Evolutionary conservation across 2,329 filamentous ascomycete genomes (phyloP).

Genomic region (Cordyceps fumosorosea): DNA sequence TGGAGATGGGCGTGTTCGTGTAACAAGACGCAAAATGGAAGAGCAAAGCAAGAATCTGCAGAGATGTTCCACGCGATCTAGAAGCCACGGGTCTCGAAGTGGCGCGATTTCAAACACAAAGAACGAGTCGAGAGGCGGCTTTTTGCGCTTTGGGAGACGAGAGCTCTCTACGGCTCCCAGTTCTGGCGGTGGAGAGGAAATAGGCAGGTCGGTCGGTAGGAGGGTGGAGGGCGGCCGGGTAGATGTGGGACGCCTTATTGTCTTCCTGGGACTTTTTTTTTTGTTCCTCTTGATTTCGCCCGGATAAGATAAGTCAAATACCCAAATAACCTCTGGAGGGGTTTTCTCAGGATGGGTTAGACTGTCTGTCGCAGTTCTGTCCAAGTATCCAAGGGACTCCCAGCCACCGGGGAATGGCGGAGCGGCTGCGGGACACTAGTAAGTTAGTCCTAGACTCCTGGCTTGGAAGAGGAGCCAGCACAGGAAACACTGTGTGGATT

Average conservation of each 20-base stretch:
- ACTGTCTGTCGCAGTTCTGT: neutral
- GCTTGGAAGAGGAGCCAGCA: constrained; percentile 5
- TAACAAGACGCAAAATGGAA: neutral
- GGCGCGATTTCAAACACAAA: neutral
- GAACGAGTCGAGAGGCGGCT: neutral
- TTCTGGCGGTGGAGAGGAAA: constrained; percentile 13
- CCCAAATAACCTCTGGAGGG: neutral
- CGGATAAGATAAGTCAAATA: neutral
- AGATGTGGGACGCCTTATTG: constrained; percentile 9
- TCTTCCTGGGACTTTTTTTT: constrained; percentile 1
- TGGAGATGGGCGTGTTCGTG: neutral
- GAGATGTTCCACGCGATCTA: neutral
- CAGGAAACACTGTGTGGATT: constrained; percentile 6
- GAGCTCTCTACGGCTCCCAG: neutral
- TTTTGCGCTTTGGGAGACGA: constrained; percentile 3
- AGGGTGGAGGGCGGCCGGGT: constrained; percentile 10
- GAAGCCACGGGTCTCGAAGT: neutral
- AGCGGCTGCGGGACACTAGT: constrained; percentile 8
- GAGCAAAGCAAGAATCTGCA: neutral
- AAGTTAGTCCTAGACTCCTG: constrained; percentile 2
- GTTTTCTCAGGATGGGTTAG: neutral
- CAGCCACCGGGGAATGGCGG: constrained; percentile 6
- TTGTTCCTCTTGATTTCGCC: neutral
- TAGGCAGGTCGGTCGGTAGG: neutral
- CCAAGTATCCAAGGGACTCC: constrained; percentile 4